Base-by-base conservation (phyloP, 2,329 filamentous ascomycete genomes). In the Diplocarpon rosae region DNA sequence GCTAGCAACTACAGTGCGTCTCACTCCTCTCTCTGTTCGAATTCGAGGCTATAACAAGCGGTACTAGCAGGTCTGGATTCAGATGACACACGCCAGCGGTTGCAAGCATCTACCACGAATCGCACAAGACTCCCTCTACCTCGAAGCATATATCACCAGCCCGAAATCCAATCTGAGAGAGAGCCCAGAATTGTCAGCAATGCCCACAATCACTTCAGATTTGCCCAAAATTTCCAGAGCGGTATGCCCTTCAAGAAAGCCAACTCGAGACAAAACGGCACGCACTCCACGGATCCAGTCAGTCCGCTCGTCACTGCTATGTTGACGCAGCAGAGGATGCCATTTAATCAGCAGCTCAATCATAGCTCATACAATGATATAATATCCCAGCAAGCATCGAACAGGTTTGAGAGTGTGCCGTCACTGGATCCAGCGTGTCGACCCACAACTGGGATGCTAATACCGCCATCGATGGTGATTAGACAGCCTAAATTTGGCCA, bases 171-270 rank as follows among this genome's bases (percentile, higher is more conserved):
- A 28, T 35, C 34, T 14, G 49, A 24, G 20, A 24, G 20, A 24
- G 20, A 54, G 32, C 37, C 42, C 5, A 50, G 48, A 40, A 39
- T 40, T 10, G 41, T 57, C 10, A 49, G 24, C 17, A 54, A 52
- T 48, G 49, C 52, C 10, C 49, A 58, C n/a, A 55, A 58, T 49
- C 50, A 55, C 44, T 60, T 59, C 42, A 49, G 45, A 42, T 52
- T 59, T 41, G 41, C 53, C 27, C 52, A 54, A 33, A 54, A 58
- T 35, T 29, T 54, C 16, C 52, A 48, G 31, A 50, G 52, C 27
- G 50, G 47, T 36, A 29, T 43, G 12, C 37, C 52, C 13, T 24
- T 56, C 11, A 47, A 30, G 29, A 48, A 50, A 35, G n/a, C 40
- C 20, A 30, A 34, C 33, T 34, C 35, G 13, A 46, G 34, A 29